Evolutionary conservation across 345 rosid species (phyloP).

Genomic region (Eucalyptus erythrocorys): DNA sequence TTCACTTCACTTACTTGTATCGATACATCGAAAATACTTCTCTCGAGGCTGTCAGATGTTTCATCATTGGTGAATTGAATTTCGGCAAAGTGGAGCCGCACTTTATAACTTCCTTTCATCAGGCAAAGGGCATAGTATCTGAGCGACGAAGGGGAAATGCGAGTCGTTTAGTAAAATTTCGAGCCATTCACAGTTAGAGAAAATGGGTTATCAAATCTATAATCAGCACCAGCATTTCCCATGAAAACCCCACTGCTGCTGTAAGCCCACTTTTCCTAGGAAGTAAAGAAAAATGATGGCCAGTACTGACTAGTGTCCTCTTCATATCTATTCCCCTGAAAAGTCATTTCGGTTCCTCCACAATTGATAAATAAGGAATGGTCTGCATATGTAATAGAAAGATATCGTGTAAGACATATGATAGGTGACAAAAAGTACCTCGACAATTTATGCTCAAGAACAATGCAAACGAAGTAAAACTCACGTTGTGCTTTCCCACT

Average conservation of each 20-base stretch:
- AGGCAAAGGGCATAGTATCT: conserved; percentile 73
- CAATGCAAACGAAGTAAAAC: not conserved
- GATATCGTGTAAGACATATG: not conserved
- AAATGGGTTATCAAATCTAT: conserved; percentile 6
- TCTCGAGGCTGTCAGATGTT: conserved; percentile 47
- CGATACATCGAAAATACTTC: conserved; percentile 54
- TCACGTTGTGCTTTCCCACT: conserved; percentile 25
- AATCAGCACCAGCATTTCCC: not conserved
- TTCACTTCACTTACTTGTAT: conserved; percentile 37
- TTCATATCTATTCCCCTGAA: conserved; percentile 18
- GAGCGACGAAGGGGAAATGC: conserved; percentile 62
- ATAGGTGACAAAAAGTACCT: not conserved
- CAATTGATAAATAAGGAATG: conserved; percentile 66
- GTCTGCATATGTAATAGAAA: conserved; percentile 12
- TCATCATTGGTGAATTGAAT: conserved; percentile 44
- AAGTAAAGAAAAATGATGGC: conserved; percentile 16
- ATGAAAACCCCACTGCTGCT: conserved; percentile 53
- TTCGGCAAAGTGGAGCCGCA: conserved; percentile 76
- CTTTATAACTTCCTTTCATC: conserved; percentile 41
- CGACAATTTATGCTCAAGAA: not conserved
- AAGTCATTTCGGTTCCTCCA: conserved; percentile 26
- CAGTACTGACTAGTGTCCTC: conserved; percentile 32
- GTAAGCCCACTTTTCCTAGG: conserved; percentile 41
- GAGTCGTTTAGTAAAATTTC: conserved; percentile 42
- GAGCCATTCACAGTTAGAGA: conserved; percentile 12